Evolutionary conservation across 2,329 filamentous ascomycete genomes (phyloP).

Genomic region (Colletotrichum liaoningense): DNA sequence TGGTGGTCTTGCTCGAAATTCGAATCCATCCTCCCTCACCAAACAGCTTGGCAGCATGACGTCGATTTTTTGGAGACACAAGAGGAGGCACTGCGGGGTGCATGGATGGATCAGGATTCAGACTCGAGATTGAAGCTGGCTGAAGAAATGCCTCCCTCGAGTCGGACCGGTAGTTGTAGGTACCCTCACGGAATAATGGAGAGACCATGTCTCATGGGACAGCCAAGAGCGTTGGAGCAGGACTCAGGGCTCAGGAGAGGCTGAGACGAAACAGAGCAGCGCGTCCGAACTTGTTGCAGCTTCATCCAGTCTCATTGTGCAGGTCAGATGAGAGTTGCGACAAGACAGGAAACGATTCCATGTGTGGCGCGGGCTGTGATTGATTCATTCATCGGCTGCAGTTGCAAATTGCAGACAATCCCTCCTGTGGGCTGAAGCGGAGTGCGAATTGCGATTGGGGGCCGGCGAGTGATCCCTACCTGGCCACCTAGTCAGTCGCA

Average conservation of each 20-base stretch:
- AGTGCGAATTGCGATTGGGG: not conserved
- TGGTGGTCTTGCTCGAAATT: not conserved
- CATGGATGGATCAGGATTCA: slow-evolving; percentile 29
- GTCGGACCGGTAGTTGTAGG: not conserved
- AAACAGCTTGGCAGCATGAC: slow-evolving; percentile 25
- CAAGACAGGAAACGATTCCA: slow-evolving; percentile 23
- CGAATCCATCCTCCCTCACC: not conserved
- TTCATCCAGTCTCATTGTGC: slow-evolving; percentile 25
- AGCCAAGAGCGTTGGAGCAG: slow-evolving; percentile 18
- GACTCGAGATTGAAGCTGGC: not conserved
- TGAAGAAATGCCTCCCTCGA: slow-evolving; percentile 7
- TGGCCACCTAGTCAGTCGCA: not conserved
- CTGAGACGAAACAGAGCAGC: slow-evolving; percentile 34
- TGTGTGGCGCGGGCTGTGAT: not conserved
- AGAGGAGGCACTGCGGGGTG: slow-evolving; percentile 32
- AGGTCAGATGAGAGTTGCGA: slow-evolving; percentile 17
- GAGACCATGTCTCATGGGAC: slow-evolving; percentile 14
- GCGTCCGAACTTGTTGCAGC: slow-evolving; percentile 34
- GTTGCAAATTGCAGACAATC: slow-evolving; percentile 1
- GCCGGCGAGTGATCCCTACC: not conserved
- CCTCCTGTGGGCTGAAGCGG: not conserved
- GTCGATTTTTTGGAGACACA: slow-evolving; percentile 19
- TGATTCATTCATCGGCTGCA: not conserved
- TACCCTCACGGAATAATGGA: not conserved
- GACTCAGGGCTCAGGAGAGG: not conserved